Evolutionary conservation across 2,329 filamentous ascomycete species (phyloP).

Genomic region (Boeremia exigua): DNA sequence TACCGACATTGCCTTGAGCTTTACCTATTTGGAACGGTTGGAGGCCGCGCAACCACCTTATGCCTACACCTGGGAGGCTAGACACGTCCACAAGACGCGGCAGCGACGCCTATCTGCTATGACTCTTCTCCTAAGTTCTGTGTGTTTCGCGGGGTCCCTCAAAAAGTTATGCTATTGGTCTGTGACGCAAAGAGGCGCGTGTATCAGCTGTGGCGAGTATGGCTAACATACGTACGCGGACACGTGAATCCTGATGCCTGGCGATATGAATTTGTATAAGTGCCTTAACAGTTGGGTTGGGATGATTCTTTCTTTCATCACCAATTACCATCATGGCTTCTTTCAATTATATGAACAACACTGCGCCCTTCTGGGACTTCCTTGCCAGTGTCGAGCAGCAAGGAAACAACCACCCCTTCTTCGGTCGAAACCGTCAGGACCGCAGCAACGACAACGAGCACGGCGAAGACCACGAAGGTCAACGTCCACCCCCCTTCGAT

Average conservation of each 20-base stretch:
- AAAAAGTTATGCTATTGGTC: constrained; percentile 28
- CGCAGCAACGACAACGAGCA: constrained; percentile 34
- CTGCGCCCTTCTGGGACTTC: constrained; percentile 63
- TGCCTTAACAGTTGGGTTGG: constrained; percentile 18
- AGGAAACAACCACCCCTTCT: constrained; percentile 54
- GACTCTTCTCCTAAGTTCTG: constrained; percentile 33
- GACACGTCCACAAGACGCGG: constrained; percentile 23
- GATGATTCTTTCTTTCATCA: constrained; percentile 13
- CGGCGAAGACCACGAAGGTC: constrained; percentile 30
- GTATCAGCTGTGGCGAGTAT: constrained; percentile 32
- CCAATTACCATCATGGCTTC: constrained; percentile 54
- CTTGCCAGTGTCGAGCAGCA: constrained; percentile 58
- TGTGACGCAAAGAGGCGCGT: constrained; percentile 5
- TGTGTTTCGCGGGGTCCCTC: constrained; percentile 13
- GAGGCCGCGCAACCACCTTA: constrained; percentile 35
- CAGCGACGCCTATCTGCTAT: constrained; percentile 25
- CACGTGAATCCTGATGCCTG: constrained; percentile 42
- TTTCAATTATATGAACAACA: constrained; percentile 58
- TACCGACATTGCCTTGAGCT: constrained; percentile 20
- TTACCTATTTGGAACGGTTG: constrained; percentile 16
- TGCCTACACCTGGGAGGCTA: constrained; percentile 28
- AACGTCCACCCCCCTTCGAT: constrained; percentile 29
- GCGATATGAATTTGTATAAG: constrained; percentile 33
- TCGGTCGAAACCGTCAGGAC: constrained; percentile 33
- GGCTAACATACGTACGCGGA: constrained; percentile 34